Conservation (phyloP, 1,284 basidiomycete species). For the Cryptococcus deneoformans region DNA sequence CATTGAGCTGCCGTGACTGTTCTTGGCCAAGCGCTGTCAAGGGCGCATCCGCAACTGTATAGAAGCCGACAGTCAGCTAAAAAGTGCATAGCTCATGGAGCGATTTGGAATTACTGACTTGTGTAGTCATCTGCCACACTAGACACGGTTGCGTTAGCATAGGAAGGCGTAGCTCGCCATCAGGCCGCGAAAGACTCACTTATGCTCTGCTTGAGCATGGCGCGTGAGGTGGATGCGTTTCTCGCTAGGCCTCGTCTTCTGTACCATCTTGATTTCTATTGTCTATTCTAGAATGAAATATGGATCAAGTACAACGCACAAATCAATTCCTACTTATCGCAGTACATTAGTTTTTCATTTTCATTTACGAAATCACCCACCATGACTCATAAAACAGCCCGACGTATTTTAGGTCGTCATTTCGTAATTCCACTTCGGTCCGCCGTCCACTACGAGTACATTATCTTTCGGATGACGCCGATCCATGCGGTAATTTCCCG, state of each 20-base stretch:
- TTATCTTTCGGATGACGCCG: too few relatives aligned
- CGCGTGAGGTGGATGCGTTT: conserved; percentile 46
- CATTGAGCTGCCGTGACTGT: conserved; percentile 38
- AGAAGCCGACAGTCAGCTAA: neutral
- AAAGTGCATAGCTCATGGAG: neutral
- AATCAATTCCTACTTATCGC: too few relatives aligned
- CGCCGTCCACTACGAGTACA: too few relatives aligned
- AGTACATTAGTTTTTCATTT: too few relatives aligned
- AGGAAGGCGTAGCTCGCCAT: neutral
- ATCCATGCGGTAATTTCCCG: too few relatives aligned
- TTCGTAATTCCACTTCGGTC: too few relatives aligned
- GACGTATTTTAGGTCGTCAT: too few relatives aligned
- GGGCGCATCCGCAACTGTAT: conserved; percentile 42
- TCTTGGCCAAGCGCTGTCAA: conserved; percentile 43
- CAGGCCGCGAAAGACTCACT: conserved; percentile 23
- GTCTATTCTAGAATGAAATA: too few relatives aligned
- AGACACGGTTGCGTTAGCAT: conserved; percentile 9
- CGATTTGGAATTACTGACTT: conserved; percentile 24
- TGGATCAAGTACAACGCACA: too few relatives aligned
- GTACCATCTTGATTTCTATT: too few relatives aligned
- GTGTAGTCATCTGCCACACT: conserved; percentile 45
- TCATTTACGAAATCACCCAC: too few relatives aligned
- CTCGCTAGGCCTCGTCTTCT: conserved; percentile 3
- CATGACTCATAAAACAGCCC: too few relatives aligned
- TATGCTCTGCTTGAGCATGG: conserved; percentile 50